These are phyloP conservation scores for Cyberlindnera samutprakarnensis DNA, from an alignment of 805 yeast genomes.

Conservation along the genomic window DNA sequence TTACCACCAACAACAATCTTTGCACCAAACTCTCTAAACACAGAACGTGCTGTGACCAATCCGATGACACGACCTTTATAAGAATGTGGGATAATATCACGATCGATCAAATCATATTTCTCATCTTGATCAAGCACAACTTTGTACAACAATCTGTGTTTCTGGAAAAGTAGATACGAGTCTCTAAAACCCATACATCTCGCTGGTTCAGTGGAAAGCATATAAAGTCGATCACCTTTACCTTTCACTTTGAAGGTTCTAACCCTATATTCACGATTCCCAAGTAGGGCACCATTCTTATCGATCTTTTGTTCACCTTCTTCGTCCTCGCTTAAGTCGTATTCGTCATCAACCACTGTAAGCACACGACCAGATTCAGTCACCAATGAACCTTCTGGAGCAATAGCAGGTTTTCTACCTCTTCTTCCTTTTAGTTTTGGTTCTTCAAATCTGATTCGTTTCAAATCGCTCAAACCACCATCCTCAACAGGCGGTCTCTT, in stretches of 20 bases:
- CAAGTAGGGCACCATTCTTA: constrained; percentile 56
- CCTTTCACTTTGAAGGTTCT: constrained; percentile 52
- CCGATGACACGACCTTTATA: constrained; percentile 88
- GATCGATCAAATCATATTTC: constrained; percentile 72
- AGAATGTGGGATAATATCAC: constrained; percentile 79
- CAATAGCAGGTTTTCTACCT: constrained; percentile 32
- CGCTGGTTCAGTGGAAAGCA: constrained; percentile 96
- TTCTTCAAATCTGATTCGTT: constrained; percentile 8
- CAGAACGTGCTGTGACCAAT: constrained; percentile 82
- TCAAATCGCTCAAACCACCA: constrained; percentile 10
- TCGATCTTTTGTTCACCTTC: constrained; percentile 74
- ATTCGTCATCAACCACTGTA: constrained; percentile 67
- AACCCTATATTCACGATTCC: constrained; percentile 68
- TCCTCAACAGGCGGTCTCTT: constrained; percentile 19
- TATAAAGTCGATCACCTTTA: constrained; percentile 65
- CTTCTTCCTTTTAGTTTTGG: constrained; percentile 26
- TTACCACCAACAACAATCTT: constrained; percentile 73
- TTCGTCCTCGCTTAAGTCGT: constrained; percentile 65
- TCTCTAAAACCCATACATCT: constrained; percentile 91
- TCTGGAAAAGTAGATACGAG: constrained; percentile 81
- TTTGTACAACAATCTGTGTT: constrained; percentile 70
- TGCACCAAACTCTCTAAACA: constrained; percentile 89
- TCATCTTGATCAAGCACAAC: constrained; percentile 68
- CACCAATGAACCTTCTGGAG: constrained; percentile 27
- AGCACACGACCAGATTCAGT: constrained; percentile 67